Percentiles rank a stretch among this genome's conserved stretches.
Conservation (phyloP, 495 filamentous ascomycete species). For the Penicillium subrubescens region DNA sequence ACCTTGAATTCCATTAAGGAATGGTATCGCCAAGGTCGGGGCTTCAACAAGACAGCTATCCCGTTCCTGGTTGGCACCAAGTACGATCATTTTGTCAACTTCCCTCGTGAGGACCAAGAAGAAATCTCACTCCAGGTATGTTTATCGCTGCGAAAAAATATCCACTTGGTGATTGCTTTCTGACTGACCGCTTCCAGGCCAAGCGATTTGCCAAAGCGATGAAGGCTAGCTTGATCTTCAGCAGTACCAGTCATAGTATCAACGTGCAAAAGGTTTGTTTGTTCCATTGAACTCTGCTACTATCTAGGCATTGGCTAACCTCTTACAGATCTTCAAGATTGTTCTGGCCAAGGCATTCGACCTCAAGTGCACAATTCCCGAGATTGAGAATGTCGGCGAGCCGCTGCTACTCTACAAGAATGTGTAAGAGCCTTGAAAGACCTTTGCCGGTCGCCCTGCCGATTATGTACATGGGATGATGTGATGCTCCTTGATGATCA, state of each 20-base stretch:
- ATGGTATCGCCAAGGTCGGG: conserved; percentile 96
- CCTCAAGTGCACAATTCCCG: conserved; percentile 96
- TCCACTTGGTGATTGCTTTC: conserved; percentile 4
- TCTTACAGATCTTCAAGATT: conserved; percentile 93
- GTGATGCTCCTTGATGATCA: conserved; percentile 41
- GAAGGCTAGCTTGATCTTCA: conserved; percentile 96
- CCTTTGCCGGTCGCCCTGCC: conserved; percentile 21
- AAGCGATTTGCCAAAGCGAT: conserved; percentile 97
- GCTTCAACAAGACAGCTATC: conserved; percentile 99
- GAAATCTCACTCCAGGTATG: conserved; percentile 92
- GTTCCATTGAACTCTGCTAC: not conserved
- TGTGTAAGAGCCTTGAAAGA: conserved; percentile 45
- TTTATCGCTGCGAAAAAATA: not conserved
- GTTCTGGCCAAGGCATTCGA: conserved; percentile 98
- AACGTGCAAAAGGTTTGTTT: conserved; percentile 92
- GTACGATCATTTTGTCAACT: conserved; percentile 99
- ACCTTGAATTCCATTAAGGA: conserved; percentile 99
- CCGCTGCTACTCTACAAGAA: conserved; percentile 93
- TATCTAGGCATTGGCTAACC: conserved; percentile 10
- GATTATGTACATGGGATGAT: conserved; percentile 47
- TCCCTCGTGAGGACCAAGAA: conserved; percentile 94
- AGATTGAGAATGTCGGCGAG: conserved; percentile 96
- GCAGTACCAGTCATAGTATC: conserved; percentile 97
- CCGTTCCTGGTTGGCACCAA: conserved; percentile 96
- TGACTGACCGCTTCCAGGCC: conserved; percentile 55